Evolutionary conservation across 345 rosid genomes (phyloP).

Genomic region (Heritiera littoralis): DNA sequence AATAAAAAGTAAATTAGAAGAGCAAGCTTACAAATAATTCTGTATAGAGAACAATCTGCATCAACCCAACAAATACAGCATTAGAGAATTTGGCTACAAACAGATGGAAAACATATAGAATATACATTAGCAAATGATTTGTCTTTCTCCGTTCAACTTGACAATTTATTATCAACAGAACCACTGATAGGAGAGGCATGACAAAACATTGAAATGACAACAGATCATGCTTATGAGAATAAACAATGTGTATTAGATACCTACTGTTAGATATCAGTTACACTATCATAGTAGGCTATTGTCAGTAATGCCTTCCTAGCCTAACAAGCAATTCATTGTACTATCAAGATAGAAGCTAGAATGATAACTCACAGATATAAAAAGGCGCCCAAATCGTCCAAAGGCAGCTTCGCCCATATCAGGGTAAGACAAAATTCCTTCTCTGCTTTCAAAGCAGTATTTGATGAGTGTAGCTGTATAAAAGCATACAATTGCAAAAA

Average conservation of each 20-base stretch:
- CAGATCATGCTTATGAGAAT: conserved; percentile 1
- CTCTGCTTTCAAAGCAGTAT: conserved; percentile 76
- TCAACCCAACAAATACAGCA: conserved; percentile 28
- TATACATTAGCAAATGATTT: neutral
- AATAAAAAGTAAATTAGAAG: neutral
- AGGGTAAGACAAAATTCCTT: conserved; percentile 73
- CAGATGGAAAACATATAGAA: neutral
- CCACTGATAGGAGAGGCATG: neutral
- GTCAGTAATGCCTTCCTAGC: neutral
- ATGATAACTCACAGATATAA: conserved; percentile 61
- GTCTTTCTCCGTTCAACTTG: neutral
- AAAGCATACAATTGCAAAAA: conserved; percentile 67
- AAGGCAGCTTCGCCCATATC: conserved; percentile 97
- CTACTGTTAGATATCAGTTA: neutral
- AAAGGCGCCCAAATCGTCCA: conserved; percentile 82
- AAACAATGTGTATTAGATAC: neutral
- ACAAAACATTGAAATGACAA: neutral
- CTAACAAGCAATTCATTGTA: neutral
- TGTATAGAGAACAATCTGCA: conserved; percentile 76
- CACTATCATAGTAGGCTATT: neutral
- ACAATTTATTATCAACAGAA: neutral
- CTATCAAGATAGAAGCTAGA: neutral
- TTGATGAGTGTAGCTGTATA: conserved; percentile 87
- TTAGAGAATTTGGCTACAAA: conserved; percentile 23
- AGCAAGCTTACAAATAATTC: conserved; percentile 75